A percentile compares a stretch with the other conserved stretches of the same genome.
Evolutionary conservation across 148 eudicot species (phyloP).

Genomic region (Spergularia bocconei): DNA sequence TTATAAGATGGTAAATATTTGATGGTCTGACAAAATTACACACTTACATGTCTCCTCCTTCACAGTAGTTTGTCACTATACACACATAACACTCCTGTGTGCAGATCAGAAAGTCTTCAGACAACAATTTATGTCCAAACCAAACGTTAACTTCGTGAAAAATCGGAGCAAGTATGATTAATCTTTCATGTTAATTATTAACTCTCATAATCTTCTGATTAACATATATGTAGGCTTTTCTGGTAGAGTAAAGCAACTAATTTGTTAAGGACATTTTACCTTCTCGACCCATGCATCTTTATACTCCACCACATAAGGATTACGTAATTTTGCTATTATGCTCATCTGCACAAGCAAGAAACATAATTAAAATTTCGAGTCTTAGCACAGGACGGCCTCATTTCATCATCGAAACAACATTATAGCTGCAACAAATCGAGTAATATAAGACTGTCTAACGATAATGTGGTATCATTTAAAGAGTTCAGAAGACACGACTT

Average conservation of each 20-base stretch:
- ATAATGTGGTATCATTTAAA: too few species aligned
- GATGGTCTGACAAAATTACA: neutral
- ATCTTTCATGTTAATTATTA: too few species aligned
- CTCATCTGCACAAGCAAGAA: constrained; percentile 53
- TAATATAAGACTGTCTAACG: too few species aligned
- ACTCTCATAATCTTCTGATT: neutral
- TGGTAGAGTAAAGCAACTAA: neutral
- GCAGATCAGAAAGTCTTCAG: neutral
- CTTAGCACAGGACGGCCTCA: neutral
- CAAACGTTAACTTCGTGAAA: too few species aligned
- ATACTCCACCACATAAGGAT: constrained; percentile 66
- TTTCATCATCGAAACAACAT: neutral
- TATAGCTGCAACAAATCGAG: neutral
- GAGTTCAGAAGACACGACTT: too few species aligned
- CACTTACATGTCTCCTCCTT: constrained; percentile 96
- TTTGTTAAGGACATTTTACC: constrained; percentile 32
- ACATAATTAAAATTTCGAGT: neutral
- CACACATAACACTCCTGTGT: constrained; percentile 64
- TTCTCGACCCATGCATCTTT: constrained; percentile 86
- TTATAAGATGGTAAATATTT: neutral
- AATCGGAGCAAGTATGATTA: too few species aligned
- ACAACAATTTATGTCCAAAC: neutral
- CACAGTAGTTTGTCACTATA: constrained; percentile 81
- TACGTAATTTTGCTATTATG: constrained; percentile 58
- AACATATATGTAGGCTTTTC: neutral